phyloP scores from a whole-genome alignment of 2,329 filamentous ascomycete genomes.

The Ceratocystis colombiana region DNA sequence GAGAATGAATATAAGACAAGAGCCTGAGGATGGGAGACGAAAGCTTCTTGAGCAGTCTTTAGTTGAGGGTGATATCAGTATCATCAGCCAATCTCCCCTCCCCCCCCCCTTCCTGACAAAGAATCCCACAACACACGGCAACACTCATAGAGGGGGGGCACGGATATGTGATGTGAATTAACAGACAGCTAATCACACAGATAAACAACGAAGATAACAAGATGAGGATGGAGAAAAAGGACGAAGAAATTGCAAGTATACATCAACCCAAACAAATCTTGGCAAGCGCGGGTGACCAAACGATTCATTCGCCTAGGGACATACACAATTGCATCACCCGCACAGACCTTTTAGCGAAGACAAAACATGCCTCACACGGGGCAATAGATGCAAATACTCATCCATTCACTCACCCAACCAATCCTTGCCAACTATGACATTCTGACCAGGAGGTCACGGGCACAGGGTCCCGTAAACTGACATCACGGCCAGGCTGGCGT shows the following conservation, averaged over 20 bases:
- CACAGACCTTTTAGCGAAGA: constrained; percentile 13
- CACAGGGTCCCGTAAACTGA: background rate
- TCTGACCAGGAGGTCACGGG: background rate
- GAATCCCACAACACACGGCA: too few species aligned
- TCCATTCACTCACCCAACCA: background rate
- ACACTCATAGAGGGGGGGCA: too few species aligned
- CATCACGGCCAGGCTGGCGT: background rate
- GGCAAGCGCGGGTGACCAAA: too few species aligned
- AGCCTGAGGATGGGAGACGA: background rate
- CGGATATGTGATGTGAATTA: too few species aligned
- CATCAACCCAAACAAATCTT: too few species aligned
- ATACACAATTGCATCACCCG: background rate
- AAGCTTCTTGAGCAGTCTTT: too few species aligned
- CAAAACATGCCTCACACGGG: constrained; percentile 5
- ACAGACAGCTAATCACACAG: too few species aligned
- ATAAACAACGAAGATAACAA: too few species aligned
- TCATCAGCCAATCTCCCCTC: too few species aligned
- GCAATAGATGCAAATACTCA: background rate
- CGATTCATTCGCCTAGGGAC: background rate
- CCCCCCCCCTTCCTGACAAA: too few species aligned
- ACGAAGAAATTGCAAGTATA: background rate
- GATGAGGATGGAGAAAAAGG: background rate
- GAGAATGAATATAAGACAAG: background rate
- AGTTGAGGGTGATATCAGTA: too few species aligned
- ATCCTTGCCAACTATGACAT: constrained; percentile 5